Percentiles rank a stretch among this genome's conserved stretches.
phyloP scores from a whole-genome alignment of 2,329 filamentous ascomycete species.

The Colletotrichum eleusines region DNA sequence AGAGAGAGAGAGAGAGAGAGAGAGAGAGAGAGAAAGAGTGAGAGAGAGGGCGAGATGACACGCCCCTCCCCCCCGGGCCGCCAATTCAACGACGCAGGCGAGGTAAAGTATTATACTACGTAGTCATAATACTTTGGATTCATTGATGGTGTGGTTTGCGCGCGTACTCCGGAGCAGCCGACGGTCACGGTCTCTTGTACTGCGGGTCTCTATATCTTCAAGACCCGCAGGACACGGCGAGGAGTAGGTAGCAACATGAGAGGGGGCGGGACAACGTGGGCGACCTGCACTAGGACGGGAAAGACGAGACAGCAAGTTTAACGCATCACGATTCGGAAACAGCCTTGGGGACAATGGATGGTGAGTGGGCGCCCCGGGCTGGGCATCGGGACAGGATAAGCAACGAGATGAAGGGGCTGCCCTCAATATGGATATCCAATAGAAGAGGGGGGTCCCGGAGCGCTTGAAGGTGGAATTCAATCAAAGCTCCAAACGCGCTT shows the following conservation, averaged over 20 bases:
- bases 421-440: conserved; percentile 13
- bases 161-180: conserved; percentile 31
- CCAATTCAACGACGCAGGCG: conserved; percentile 5
- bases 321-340: conserved; percentile 36
- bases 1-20: not conserved
- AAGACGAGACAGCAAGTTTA: conserved; percentile 3
- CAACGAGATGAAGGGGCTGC: conserved; percentile 34
- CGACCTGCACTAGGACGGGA: conserved; percentile 26
- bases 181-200: conserved; percentile 27
- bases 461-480: not conserved
- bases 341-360: conserved; percentile 15
- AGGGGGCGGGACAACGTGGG: conserved; percentile 13
- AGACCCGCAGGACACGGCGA: not conserved
- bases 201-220: not conserved
- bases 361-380: conserved; percentile 9
- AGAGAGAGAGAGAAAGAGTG: too few relatives aligned
- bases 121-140: conserved; percentile 3
- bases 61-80: conserved; percentile 21
- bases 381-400: conserved; percentile 3
- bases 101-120: conserved; percentile 15
- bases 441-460: not conserved
- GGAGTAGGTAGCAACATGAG: too few relatives aligned
- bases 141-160: conserved; percentile 21
- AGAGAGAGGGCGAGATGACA: too few relatives aligned
- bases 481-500: not conserved